Conservation (phyloP, 2,329 filamentous ascomycete genomes). For the Talaromyces sp. region DNA sequence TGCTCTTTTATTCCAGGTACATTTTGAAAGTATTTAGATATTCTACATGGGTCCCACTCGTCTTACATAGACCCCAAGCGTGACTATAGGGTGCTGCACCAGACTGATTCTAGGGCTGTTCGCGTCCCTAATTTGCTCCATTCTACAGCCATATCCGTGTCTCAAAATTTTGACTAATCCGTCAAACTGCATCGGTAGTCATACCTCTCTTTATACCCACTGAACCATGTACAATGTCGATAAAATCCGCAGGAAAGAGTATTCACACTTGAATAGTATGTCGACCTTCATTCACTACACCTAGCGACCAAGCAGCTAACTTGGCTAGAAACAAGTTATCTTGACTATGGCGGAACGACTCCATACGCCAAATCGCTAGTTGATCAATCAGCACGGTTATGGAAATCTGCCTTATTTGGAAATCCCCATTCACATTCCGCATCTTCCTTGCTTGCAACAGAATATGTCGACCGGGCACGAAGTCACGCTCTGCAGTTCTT, state of each 20-base stretch:
- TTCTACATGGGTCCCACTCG: not conserved
- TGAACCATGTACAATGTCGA: constrained; percentile 2
- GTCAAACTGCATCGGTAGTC: not conserved
- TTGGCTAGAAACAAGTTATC: constrained; percentile 48
- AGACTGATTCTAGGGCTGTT: not conserved
- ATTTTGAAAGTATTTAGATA: not conserved
- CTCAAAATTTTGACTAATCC: not conserved
- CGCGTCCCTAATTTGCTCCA: no score
- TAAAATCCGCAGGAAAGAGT: constrained; percentile 10
- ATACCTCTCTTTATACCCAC: not conserved
- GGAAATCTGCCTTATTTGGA: constrained; percentile 69
- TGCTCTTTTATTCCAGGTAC: not conserved
- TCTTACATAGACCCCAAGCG: not conserved
- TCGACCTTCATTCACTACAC: not conserved
- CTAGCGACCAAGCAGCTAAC: not conserved
- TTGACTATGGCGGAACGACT: constrained; percentile 92
- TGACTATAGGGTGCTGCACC: no score
- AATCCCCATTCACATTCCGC: constrained; percentile 86
- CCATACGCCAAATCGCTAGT: constrained; percentile 75
- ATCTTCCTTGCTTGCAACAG: constrained; percentile 72
- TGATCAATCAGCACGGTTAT: constrained; percentile 73
- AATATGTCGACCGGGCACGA: constrained; percentile 70
- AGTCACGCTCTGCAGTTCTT: constrained; percentile 69
- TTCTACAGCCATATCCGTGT: not conserved
- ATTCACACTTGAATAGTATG: constrained; percentile 6